Percentiles rank a stretch among this genome's conserved stretches.
Evolutionary conservation across 495 filamentous ascomycete species (phyloP).

Genomic region (Rhypophila decipiens): DNA sequence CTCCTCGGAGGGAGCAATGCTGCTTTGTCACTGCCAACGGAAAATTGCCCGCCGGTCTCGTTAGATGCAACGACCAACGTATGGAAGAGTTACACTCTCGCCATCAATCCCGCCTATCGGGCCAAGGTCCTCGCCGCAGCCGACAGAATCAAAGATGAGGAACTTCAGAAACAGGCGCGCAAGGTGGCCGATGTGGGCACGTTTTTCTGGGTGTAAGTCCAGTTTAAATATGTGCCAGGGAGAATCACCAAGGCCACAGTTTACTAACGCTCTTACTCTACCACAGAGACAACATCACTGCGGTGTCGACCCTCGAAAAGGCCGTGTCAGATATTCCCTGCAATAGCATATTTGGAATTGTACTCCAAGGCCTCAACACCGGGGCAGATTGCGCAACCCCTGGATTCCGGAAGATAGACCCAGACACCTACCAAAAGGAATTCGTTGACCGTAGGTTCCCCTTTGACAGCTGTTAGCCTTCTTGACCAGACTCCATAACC

Average conservation of each 20-base stretch:
- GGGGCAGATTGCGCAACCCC: not conserved
- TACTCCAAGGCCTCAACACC: conserved; percentile 1
- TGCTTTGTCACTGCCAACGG: not conserved
- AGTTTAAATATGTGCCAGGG: too few species aligned
- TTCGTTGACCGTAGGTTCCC: conserved; percentile 1
- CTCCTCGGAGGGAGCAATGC: not conserved
- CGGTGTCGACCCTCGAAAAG: not conserved
- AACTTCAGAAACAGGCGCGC: not conserved
- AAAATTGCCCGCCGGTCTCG: not conserved
- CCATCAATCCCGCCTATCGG: not conserved
- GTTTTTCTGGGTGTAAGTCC: not conserved
- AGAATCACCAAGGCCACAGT: too few species aligned
- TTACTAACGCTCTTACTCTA: too few species aligned
- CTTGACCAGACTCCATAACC: too few species aligned
- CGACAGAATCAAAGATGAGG: not conserved
- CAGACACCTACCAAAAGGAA: not conserved
- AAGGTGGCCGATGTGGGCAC: not conserved
- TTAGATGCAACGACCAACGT: not conserved
- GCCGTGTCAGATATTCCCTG: not conserved
- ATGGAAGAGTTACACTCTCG: not conserved
- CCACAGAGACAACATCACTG: not conserved
- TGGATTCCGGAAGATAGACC: not conserved
- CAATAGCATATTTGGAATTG: not conserved
- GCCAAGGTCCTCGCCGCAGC: not conserved
- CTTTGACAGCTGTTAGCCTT: too few species aligned